phyloP scores from a whole-genome alignment of 495 filamentous ascomycete genomes.

The Corynascus novoguineensis region DNA sequence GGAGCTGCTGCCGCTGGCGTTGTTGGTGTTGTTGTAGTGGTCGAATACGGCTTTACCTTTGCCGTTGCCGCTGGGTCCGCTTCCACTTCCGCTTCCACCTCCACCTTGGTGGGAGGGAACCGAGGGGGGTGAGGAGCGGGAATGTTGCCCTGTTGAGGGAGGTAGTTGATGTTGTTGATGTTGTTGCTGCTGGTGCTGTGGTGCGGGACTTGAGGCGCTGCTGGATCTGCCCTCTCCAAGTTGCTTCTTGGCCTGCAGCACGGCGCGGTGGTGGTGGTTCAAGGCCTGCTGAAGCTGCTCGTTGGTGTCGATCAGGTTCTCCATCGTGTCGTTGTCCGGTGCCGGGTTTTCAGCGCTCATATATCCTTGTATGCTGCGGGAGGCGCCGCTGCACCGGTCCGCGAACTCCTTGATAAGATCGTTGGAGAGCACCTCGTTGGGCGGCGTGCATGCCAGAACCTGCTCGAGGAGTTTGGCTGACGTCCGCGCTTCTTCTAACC shows the following conservation, averaged over 20 bases:
- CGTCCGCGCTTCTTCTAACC: constrained; percentile 84
- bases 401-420: constrained; percentile 90
- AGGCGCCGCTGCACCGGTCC: constrained; percentile 76
- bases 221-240: constrained; percentile 25
- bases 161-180: no score
- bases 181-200: no score
- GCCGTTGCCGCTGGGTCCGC: constrained; percentile 28
- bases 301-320: constrained; percentile 89
- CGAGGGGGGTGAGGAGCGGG: neutral
- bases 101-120: neutral
- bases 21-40: constrained; percentile 21
- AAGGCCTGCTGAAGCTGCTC: constrained; percentile 75
- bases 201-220: constrained; percentile 15
- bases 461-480: constrained; percentile 87
- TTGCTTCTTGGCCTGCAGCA: constrained; percentile 64
- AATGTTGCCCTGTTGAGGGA: neutral
- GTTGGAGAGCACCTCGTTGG: constrained; percentile 66
- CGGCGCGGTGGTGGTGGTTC: constrained; percentile 72
- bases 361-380: constrained; percentile 72
- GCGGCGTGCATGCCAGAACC: constrained; percentile 75
- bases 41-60: constrained; percentile 40
- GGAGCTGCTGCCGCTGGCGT: constrained; percentile 11
- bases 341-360: constrained; percentile 70
- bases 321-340: constrained; percentile 88
- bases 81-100: neutral